These are phyloP conservation scores for Rutstroemia sp. DNA, from an alignment of 2,329 filamentous ascomycete species.

Conservation along the genomic window DNA sequence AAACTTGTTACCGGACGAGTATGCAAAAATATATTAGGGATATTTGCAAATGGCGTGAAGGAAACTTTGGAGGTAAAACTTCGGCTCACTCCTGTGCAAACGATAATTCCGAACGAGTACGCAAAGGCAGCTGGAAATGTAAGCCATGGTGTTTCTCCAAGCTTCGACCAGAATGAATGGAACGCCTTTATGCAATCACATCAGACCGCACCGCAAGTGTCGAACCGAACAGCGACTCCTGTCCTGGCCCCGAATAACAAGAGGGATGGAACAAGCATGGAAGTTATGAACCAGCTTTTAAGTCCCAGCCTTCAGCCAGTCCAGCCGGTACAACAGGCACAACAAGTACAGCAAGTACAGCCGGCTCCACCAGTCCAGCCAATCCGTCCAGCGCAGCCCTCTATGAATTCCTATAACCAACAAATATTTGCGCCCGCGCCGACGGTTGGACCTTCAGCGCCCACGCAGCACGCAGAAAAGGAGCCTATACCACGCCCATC, in stretches of 20 bases:
- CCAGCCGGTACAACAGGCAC: background rate
- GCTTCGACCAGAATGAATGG: conserved; percentile 71
- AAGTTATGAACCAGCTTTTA: conserved; percentile 34
- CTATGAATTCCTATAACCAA: conserved; percentile 17
- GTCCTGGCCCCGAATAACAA: conserved; percentile 8
- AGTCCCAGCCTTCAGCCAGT: conserved; percentile 22
- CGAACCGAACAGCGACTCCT: conserved; percentile 16
- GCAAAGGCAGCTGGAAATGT: conserved; percentile 53
- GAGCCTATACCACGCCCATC: conserved; percentile 24
- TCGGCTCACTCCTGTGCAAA: conserved; percentile 68
- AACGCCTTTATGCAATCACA: conserved; percentile 68
- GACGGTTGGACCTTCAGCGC: conserved; percentile 12
- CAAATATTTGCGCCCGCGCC: conserved; percentile 11
- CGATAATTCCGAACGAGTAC: conserved; percentile 50
- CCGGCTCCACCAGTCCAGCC: background rate
- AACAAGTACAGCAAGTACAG: conserved; percentile 8
- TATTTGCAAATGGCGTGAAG: conserved; percentile 75
- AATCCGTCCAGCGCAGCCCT: background rate
- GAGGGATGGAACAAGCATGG: conserved; percentile 27
- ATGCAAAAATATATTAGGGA: conserved; percentile 73
- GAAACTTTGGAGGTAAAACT: conserved; percentile 93
- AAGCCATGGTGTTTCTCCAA: conserved; percentile 47
- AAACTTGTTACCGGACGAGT: conserved; percentile 81
- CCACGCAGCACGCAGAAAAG: conserved; percentile 9
- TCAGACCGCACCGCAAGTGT: conserved; percentile 40